Percentiles rank a stretch among this genome's conserved stretches.
Conservation (phyloP, 1,139 yeast species). For the Wickerhamomyces sp. region DNA sequence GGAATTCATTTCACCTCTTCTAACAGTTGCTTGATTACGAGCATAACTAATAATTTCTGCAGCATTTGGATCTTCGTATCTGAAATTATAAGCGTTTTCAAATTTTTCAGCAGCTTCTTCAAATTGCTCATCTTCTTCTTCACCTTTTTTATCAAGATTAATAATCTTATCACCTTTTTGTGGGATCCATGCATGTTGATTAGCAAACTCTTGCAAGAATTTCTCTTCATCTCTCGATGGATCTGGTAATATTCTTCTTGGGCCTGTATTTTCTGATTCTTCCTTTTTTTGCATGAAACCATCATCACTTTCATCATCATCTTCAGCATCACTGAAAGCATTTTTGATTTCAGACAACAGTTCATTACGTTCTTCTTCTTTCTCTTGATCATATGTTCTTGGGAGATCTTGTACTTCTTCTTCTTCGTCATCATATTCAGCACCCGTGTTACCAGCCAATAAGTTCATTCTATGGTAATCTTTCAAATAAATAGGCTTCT, state of each 20-base stretch:
- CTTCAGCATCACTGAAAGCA: slow-evolving; percentile 49
- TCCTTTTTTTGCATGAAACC: slow-evolving; percentile 57
- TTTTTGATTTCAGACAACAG: slow-evolving; percentile 70
- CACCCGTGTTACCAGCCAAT: slow-evolving; percentile 53
- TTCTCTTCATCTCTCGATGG: slow-evolving; percentile 60
- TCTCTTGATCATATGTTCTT: slow-evolving; percentile 59
- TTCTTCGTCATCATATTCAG: slow-evolving; percentile 43
- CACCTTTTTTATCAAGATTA: slow-evolving; percentile 44
- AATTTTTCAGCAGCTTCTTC: slow-evolving; percentile 89
- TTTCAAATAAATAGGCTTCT: slow-evolving; percentile 81
- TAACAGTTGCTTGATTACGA: slow-evolving; percentile 86
- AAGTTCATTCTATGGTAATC: slow-evolving; percentile 88
- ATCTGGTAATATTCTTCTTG: slow-evolving; percentile 49
- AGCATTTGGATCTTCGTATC: slow-evolving; percentile 88
- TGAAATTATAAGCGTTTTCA: slow-evolving; percentile 89
- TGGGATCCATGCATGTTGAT: slow-evolving; percentile 88
- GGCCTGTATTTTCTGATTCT: slow-evolving; percentile 26
- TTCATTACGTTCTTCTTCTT: slow-evolving; percentile 68
- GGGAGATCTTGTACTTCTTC: slow-evolving; percentile 29
- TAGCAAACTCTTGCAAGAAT: slow-evolving; percentile 69
- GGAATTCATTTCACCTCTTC: slow-evolving; percentile 70
- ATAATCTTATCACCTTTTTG: slow-evolving; percentile 46
- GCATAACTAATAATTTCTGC: slow-evolving; percentile 96
- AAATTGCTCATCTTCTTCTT: slow-evolving; percentile 66
- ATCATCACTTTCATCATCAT: slow-evolving; percentile 47